Evolutionary conservation across 2,329 filamentous ascomycete species (phyloP).

Genomic region (Mycosphaerella arachidis): DNA sequence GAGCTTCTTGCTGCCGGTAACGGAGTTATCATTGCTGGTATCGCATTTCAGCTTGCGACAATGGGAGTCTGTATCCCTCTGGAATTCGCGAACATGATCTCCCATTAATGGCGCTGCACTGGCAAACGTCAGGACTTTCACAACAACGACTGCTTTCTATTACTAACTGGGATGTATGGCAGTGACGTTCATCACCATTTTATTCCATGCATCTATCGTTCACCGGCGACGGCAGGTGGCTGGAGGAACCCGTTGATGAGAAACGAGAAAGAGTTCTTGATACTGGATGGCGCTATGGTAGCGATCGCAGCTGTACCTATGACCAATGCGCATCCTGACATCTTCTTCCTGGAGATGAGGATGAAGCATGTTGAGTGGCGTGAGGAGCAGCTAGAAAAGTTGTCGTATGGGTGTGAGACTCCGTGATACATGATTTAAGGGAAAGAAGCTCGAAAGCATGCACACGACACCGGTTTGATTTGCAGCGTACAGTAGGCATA

Average conservation of each 20-base stretch:
- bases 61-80: constrained; percentile 38
- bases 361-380: constrained; percentile 3
- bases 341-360: constrained; percentile 37
- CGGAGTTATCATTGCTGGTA: constrained; percentile 44
- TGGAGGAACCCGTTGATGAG: constrained; percentile 47
- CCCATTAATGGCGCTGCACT: constrained; percentile 23
- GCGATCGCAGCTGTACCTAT: constrained; percentile 39
- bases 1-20: constrained; percentile 37
- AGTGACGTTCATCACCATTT: constrained; percentile 60
- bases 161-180: constrained; percentile 53
- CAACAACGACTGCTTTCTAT: constrained; percentile 40
- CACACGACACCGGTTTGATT: background rate
- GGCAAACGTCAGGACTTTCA: constrained; percentile 34
- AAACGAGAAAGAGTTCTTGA: constrained; percentile 44
- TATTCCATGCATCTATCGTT: constrained; percentile 60
- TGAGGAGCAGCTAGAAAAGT: background rate
- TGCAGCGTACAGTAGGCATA: background rate
- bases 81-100: constrained; percentile 2
- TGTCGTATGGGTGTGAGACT: background rate
- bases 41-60: constrained; percentile 43
- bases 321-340: constrained; percentile 43
- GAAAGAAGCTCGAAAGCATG: background rate
- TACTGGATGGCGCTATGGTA: constrained; percentile 48
- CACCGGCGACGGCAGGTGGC: constrained; percentile 49
- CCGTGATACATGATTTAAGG: background rate